These are phyloP conservation scores for Phialemonium atrogriseum DNA, from an alignment of 2,329 filamentous ascomycete genomes.

Conservation along the genomic window DNA sequence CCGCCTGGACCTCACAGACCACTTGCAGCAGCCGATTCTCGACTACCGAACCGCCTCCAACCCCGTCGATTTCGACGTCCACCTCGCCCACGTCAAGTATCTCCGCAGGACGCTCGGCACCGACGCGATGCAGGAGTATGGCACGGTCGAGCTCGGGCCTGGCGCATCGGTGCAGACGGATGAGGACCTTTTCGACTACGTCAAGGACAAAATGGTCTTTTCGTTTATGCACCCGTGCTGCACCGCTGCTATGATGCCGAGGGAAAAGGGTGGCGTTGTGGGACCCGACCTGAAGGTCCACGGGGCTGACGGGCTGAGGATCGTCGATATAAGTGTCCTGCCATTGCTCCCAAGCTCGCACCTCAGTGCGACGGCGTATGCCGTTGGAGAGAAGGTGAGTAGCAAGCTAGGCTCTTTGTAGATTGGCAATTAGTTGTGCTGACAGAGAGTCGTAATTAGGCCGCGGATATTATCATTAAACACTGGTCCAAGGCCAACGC, in stretches of 20 bases:
- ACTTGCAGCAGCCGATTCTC: conserved; percentile 4
- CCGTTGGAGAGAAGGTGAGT: conserved; percentile 14
- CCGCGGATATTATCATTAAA: conserved; percentile 10
- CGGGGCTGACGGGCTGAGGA: conserved; percentile 10
- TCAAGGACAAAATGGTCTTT: conserved; percentile 1
- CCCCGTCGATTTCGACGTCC: conserved; percentile 6
- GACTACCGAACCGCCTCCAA: conserved; percentile 6
- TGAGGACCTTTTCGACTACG: conserved; percentile 2
- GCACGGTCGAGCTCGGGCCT: conserved; percentile 6
- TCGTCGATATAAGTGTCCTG: conserved; percentile 13
- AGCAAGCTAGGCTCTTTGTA: too few species aligned
- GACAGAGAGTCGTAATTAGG: conserved; percentile 3
- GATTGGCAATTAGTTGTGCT: too few species aligned
- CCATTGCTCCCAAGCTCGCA: conserved; percentile 11
- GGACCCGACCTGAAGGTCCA: conserved; percentile 11
- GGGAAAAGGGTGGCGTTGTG: conserved; percentile 9
- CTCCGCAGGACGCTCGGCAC: conserved; percentile 4
- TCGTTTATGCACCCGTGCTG: conserved; percentile 10
- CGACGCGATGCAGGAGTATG: conserved; percentile 2
- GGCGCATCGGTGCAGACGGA: conserved; percentile 2
- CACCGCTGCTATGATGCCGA: conserved; percentile 14
- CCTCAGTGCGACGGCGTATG: conserved; percentile 13
- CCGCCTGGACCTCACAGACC: conserved; percentile 4
- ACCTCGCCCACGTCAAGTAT: conserved; percentile 3
- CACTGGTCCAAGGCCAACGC: too few species aligned